Base-by-base conservation (phyloP, 2,329 filamentous ascomycete species). In the Blastomyces emzantsi region DNA sequence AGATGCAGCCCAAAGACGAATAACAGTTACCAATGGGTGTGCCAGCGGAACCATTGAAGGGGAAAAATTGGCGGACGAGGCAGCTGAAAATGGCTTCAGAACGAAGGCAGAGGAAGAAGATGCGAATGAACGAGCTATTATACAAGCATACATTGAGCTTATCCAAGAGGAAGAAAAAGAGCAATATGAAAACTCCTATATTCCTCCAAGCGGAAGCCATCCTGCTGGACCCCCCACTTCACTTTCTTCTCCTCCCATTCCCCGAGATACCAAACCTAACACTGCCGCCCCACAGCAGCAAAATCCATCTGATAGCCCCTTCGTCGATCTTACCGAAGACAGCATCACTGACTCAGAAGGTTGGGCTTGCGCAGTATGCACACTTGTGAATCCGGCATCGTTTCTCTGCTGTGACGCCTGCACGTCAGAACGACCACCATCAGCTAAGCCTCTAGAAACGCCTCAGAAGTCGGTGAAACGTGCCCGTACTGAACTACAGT, bases 41-140 rank as follows among this genome's bases (percentile, higher is more conserved):
- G 92, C 85, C 33, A 91, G 87, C 64, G 86, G 85, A 15, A 87
- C 83, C 45, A 83, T 85, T 57, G 84, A 85, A 66, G 86, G 87
- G 56, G 78, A 81, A n/a, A 84, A 87, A 70, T 85, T 92, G 25
- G 82, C 82, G 3, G 82, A 86, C 57, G 83, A 90, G 47, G 88
- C 87, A 47, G 85, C 85, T 6, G 81, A 80, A 63, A 88, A 88
- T 67, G 90, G 91, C 0, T 93, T 95, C 78, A 84, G 83, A 65
- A 97, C 92, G 0, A 85, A 90, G 70, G 91, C 90, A 0, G 90
- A 95, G 68, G 90, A 95, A 73, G 91, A 96, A 63, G 88, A 92
- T 69, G 92, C 91, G 3, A 95, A 96, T 69, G 90, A 96, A 63
- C 82, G 85, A 30, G 92, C 92, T 5, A 96, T 96, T 65, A 86